Base-by-base conservation (phyloP, 768 basidiomycete species). In the Fibroporia radiculosa region DNA sequence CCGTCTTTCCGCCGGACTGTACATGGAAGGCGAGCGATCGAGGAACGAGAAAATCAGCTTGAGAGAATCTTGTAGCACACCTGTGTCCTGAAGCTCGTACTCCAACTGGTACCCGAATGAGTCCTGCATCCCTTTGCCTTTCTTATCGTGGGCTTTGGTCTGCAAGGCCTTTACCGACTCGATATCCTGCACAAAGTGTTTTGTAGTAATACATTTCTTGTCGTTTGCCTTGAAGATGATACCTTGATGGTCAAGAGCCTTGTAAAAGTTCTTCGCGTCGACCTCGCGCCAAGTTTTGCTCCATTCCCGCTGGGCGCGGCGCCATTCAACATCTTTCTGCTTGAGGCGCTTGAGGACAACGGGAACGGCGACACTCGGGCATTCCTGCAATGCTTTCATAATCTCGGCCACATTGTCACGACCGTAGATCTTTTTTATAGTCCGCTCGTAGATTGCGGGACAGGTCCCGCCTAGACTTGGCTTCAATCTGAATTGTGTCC, bases 201-300 rank as follows among this genome's bases (percentile, higher is more conserved):
- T 93, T 33, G 86, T 73, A 6, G 85, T 91, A 58, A 93, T 85
- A 47, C 74, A 77, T 66, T 90, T 90, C 77, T 97, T 97, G 72
- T 99, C 96, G 62, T 91, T 93, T 46, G 74, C 74, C 69, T 97
- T 98, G 80, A 95, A 96, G 48, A 75, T 80, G 62, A 89, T 87
- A 14, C 92, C 93, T 62, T 96, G 93, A 58, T 96, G 91, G 61
- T 99, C 96, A 40, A 98, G 80, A 24, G 86, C 84, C 67, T 95
- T 97, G 80, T 96, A 95, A 61, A 93, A 98, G 69, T 98, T 98
- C 68, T 92, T 93, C 45, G 84, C 84, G 56, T 99, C 92, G 39
- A 93, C 86, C 62, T 97, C 95, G 40, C 92, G 75, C 96, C 96
- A 98, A 13, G 92, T 93, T 48, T 86, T 78, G 66, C 85, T 90